phyloP scores from a whole-genome alignment of 257 asterid species.

The Capsicum chinense region DNA sequence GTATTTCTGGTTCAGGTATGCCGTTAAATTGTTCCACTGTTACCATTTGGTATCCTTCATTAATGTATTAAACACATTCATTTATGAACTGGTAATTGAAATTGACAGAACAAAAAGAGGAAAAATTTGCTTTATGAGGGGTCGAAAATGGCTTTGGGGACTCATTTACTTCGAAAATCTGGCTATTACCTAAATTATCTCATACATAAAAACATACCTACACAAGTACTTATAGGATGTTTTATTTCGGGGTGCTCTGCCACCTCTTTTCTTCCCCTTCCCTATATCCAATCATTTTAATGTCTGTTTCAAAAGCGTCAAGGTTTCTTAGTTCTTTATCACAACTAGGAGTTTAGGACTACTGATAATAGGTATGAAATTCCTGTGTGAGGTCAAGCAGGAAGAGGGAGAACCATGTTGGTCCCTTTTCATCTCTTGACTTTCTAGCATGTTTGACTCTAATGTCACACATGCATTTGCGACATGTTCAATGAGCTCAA shows the following conservation, averaged over 20 bases:
- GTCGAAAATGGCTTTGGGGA: neutral
- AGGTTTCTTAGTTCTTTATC: neutral
- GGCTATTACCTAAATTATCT: neutral
- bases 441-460: neutral
- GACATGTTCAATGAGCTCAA: neutral
- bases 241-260: neutral
- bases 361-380: constrained; percentile 11
- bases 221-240: constrained; percentile 19
- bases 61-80: neutral
- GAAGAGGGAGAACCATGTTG: neutral
- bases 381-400: neutral
- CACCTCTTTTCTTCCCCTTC: neutral
- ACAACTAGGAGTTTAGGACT: neutral
- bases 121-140: neutral
- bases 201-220: neutral
- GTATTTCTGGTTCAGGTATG: constrained; percentile 98
- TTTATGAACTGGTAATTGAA: neutral
- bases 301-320: neutral
- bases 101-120: neutral
- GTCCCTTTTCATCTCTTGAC: neutral
- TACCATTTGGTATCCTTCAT: neutral
- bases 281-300: neutral
- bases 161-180: neutral
- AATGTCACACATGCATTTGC: neutral
- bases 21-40: neutral